Evolutionary conservation across 176 grass and related monocot genomes (phyloP).

Genomic region (Oryza longistaminata): DNA sequence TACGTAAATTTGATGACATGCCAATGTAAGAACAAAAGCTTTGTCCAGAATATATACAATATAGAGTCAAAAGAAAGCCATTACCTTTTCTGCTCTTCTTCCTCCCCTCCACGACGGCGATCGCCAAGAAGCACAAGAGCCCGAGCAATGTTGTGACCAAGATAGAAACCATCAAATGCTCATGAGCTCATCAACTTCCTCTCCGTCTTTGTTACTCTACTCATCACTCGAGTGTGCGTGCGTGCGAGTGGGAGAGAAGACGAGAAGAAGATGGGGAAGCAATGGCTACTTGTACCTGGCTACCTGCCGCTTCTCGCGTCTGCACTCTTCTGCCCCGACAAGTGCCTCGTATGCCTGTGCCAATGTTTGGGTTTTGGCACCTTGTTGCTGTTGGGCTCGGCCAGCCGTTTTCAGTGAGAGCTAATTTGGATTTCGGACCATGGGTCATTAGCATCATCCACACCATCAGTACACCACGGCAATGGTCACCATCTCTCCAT

Average conservation of each 20-base stretch:
- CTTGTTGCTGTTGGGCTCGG: neutral
- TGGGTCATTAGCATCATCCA: neutral
- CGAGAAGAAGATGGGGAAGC: neutral
- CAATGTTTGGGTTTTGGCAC: neutral
- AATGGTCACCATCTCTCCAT: neutral
- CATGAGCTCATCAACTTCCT: neutral
- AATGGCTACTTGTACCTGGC: neutral
- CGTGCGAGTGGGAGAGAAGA: neutral
- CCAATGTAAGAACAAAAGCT: neutral
- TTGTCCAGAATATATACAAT: neutral
- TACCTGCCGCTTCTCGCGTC: constrained; percentile 1
- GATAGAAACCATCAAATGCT: constrained; percentile 37
- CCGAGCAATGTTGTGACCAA: constrained; percentile 39
- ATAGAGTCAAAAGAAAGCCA: neutral
- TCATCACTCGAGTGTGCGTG: neutral
- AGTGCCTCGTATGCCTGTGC: constrained; percentile 27
- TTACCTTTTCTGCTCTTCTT: constrained; percentile 21
- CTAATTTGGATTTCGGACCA: neutral
- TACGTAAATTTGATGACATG: neutral
- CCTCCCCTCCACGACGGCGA: constrained; percentile 29
- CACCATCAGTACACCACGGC: neutral
- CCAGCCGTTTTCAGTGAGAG: neutral
- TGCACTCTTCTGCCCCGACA: constrained; percentile 5
- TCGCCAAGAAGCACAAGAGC: constrained; percentile 4
- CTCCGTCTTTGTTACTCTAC: neutral